Percentiles rank a stretch among this genome's conserved stretches.
Evolutionary conservation across 345 rosid species (phyloP).

Genomic region (Alliaria petiolata): DNA sequence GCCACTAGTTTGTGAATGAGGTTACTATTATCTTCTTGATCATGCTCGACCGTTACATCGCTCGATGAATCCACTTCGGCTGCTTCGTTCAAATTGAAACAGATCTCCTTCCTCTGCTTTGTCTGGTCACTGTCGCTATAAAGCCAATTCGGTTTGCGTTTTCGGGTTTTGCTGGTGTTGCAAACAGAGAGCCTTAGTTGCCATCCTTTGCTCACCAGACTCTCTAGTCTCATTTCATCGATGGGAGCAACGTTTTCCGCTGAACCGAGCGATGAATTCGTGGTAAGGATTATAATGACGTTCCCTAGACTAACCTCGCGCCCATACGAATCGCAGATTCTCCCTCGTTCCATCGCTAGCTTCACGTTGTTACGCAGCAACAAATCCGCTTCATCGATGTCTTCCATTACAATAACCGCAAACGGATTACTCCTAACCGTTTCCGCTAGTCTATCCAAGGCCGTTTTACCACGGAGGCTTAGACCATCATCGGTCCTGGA

Average conservation of each 20-base stretch:
- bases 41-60: conserved; percentile 77
- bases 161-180: conserved; percentile 42
- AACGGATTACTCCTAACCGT: conserved; percentile 79
- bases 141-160: conserved; percentile 76
- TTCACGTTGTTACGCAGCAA: conserved; percentile 68
- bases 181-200: conserved; percentile 55
- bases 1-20: conserved; percentile 47
- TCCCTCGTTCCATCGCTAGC: conserved; percentile 87
- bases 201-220: conserved; percentile 63
- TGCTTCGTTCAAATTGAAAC: conserved; percentile 80
- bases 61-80: conserved; percentile 68
- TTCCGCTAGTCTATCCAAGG: conserved; percentile 71
- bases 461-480: conserved; percentile 78
- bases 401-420: conserved; percentile 80
- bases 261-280: conserved; percentile 41
- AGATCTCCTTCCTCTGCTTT: conserved; percentile 63
- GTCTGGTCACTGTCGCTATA: conserved; percentile 42
- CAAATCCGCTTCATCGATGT: conserved; percentile 78
- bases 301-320: conserved; percentile 92
- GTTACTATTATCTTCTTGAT: conserved; percentile 50
- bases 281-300: conserved; percentile 78
- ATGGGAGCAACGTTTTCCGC: conserved; percentile 43
- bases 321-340: conserved; percentile 84
- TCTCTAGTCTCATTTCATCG: conserved; percentile 60
- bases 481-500: conserved; percentile 42